Percentiles rank a stretch among this genome's conserved stretches.
Evolutionary conservation across 2,329 filamentous ascomycete genomes (phyloP).

Genomic region (Fusarium haematococcum): DNA sequence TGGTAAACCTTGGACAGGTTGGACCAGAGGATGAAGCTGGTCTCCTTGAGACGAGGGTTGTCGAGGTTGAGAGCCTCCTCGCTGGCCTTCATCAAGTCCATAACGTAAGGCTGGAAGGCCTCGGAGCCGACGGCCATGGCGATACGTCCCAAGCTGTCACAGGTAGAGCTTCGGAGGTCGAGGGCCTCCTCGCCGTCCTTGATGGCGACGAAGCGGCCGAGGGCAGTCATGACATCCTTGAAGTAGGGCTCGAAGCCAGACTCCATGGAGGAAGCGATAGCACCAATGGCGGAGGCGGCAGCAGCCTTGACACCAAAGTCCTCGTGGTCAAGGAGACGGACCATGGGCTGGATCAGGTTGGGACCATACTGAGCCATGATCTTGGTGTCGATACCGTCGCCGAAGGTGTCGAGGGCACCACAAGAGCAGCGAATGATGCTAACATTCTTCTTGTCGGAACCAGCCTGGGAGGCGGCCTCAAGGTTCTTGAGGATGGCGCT

Average conservation of each 20-base stretch:
- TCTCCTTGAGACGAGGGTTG: slow-evolving; percentile 92
- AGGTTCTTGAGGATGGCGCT: slow-evolving; percentile 89
- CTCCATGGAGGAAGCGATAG: slow-evolving; percentile 87
- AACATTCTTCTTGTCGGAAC: slow-evolving; percentile 79
- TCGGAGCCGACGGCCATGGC: slow-evolving; percentile 87
- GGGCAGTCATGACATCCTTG: slow-evolving; percentile 87
- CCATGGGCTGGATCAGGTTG: slow-evolving; percentile 86
- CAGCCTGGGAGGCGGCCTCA: slow-evolving; percentile 78
- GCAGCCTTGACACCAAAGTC: slow-evolving; percentile 92
- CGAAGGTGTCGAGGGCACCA: slow-evolving; percentile 89
- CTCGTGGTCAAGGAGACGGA: slow-evolving; percentile 83
- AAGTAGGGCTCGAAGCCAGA: slow-evolving; percentile 92
- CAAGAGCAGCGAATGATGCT: slow-evolving; percentile 91
- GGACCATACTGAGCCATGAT: slow-evolving; percentile 85
- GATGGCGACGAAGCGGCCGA: slow-evolving; percentile 84
- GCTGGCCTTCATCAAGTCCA: slow-evolving; percentile 89
- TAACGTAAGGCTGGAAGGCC: slow-evolving; percentile 90
- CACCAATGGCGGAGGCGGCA: slow-evolving; percentile 88
- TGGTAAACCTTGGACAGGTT: slow-evolving; percentile 94
- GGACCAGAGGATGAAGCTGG: slow-evolving; percentile 97
- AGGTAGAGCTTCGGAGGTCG: slow-evolving; percentile 87
- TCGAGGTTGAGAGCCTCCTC: slow-evolving; percentile 91
- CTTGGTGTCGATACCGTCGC: slow-evolving; percentile 83
- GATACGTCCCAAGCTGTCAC: slow-evolving; percentile 94
- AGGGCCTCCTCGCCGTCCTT: slow-evolving; percentile 93